These are phyloP conservation scores for Nemophila menziesii DNA, from an alignment of 257 asterid genomes.

Conservation along the genomic window DNA sequence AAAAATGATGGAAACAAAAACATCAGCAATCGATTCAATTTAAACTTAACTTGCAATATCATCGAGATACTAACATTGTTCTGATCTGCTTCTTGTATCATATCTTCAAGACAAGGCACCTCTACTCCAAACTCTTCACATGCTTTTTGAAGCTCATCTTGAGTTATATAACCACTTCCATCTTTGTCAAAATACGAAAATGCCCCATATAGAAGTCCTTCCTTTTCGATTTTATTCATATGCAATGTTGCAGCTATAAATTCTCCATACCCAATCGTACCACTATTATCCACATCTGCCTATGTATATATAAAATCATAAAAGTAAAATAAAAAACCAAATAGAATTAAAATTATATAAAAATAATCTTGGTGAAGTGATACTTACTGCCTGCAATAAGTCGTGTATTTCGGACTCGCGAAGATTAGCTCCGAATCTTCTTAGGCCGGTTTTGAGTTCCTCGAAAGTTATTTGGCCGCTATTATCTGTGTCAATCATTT, in stretches of 20 bases:
- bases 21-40: background rate
- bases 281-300: conserved; percentile 89
- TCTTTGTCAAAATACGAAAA: conserved; percentile 84
- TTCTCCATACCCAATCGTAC: conserved; percentile 81
- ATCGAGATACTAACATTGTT: conserved; percentile 37
- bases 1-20: background rate
- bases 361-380: background rate
- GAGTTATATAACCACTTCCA: conserved; percentile 73
- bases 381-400: conserved; percentile 80
- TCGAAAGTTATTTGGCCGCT: conserved; percentile 84
- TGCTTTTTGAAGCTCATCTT: conserved; percentile 79
- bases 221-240: conserved; percentile 74
- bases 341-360: background rate
- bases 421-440: conserved; percentile 66
- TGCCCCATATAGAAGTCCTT: conserved; percentile 62
- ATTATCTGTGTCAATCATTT: conserved; percentile 63
- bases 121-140: conserved; percentile 70
- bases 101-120: conserved; percentile 54
- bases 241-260: conserved; percentile 89
- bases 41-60: background rate
- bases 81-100: conserved; percentile 78
- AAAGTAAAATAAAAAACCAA: background rate
- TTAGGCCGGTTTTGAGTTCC: conserved; percentile 66
- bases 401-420: conserved; percentile 70
- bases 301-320: conserved; percentile 11